Evolutionary conservation across 129 eudicot species (phyloP).

Genomic region (Artemisia tridentata): DNA sequence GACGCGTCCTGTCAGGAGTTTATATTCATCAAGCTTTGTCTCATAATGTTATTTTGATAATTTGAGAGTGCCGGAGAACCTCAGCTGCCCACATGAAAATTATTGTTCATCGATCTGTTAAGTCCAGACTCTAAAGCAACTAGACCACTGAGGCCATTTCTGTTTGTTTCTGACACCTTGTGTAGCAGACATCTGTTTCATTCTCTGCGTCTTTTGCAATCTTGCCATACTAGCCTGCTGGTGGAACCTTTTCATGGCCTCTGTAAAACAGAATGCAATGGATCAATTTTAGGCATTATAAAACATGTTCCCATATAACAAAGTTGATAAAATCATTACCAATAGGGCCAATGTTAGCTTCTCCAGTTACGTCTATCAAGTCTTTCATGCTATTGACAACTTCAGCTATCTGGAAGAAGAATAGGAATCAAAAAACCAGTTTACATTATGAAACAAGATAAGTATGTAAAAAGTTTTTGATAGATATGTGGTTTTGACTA

Average conservation of each 20-base stretch:
- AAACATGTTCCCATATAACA: not conserved
- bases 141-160: conserved; percentile 37
- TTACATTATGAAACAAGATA: too few relatives aligned
- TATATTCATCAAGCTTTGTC: conserved; percentile 62
- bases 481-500: not conserved
- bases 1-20: conserved; percentile 49
- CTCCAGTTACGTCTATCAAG: conserved; percentile 64
- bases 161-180: conserved; percentile 43
- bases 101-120: not conserved
- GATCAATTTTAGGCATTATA: not conserved
- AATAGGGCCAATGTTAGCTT: conserved; percentile 60
- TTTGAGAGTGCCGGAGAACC: conserved; percentile 11
- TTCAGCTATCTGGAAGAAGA: conserved; percentile 61
- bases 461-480: not conserved
- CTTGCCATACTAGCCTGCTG: conserved; percentile 38
- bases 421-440: not conserved
- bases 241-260: conserved; percentile 67
- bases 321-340: conserved; percentile 38
- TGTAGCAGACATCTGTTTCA: conserved; percentile 34
- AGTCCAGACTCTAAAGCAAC: conserved; percentile 3
- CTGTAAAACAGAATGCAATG: conserved; percentile 33
- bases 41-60: conserved; percentile 15
- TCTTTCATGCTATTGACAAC: conserved; percentile 84
- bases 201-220: conserved; percentile 55
- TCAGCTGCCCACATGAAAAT: conserved; percentile 1